phyloP scores from a whole-genome alignment of 768 basidiomycete species.

The Rhizopogon salebrosus region DNA sequence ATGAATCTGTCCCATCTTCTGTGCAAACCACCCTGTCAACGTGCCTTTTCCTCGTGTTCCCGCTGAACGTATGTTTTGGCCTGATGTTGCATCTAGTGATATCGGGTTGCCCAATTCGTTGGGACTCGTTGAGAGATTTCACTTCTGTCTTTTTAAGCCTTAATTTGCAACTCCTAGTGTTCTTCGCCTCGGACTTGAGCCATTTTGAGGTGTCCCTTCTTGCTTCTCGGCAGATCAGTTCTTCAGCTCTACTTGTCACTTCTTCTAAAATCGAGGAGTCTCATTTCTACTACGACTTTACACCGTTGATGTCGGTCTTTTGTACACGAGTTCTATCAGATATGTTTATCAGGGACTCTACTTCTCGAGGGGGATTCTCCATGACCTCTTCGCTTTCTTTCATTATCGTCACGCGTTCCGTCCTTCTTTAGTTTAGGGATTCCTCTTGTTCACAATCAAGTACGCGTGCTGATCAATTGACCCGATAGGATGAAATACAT shows the following conservation, averaged over 20 bases:
- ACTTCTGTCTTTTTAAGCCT: slow-evolving; percentile 1
- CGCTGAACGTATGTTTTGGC: background rate
- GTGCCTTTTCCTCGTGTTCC: background rate
- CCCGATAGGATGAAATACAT: slow-evolving; percentile 28
- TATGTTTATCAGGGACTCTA: slow-evolving; percentile 13
- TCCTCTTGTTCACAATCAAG: slow-evolving; percentile 5
- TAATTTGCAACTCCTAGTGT: slow-evolving; percentile 4
- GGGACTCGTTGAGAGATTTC: background rate
- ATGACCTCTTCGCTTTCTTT: slow-evolving; percentile 9
- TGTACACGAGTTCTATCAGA: slow-evolving; percentile 2
- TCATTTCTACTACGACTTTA: background rate
- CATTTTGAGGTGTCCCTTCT: slow-evolving; percentile 5
- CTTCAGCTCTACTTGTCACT: background rate
- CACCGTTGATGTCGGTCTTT: background rate
- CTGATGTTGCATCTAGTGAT: background rate
- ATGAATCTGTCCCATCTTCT: background rate
- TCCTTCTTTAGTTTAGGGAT: background rate
- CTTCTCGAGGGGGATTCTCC: slow-evolving; percentile 5
- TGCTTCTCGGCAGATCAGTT: background rate
- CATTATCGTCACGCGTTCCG: background rate
- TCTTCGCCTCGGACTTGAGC: slow-evolving; percentile 2
- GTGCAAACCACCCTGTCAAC: background rate
- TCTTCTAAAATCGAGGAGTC: background rate
- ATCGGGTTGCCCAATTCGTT: background rate
- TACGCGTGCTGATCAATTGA: slow-evolving; percentile 14